A percentile compares a stretch with the other conserved stretches of the same genome.
phyloP scores from a whole-genome alignment of 2,329 filamentous ascomycete species.

The Curvularia sp. region DNA sequence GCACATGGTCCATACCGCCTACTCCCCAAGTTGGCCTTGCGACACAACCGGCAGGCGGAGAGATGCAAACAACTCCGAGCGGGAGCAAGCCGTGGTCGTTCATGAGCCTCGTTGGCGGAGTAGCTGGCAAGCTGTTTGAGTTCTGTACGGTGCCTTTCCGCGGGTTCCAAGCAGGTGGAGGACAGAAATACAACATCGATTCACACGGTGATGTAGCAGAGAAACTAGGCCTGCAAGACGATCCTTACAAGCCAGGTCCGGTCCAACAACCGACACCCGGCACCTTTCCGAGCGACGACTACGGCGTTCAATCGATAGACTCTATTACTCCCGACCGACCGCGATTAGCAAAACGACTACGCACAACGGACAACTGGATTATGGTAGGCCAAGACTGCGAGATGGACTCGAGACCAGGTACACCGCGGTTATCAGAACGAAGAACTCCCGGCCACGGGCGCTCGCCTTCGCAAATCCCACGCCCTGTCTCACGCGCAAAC shows the following conservation, averaged over 20 bases:
- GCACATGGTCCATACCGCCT: slow-evolving; percentile 44
- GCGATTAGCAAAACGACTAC: slow-evolving; percentile 56
- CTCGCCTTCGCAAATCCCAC: slow-evolving; percentile 47
- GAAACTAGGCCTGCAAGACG: slow-evolving; percentile 34
- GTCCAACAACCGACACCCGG: slow-evolving; percentile 58
- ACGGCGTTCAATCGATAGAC: slow-evolving; percentile 54
- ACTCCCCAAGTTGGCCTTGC: slow-evolving; percentile 31
- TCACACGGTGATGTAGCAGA: slow-evolving; percentile 36
- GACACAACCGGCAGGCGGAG: slow-evolving; percentile 20
- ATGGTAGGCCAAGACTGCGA: slow-evolving; percentile 55
- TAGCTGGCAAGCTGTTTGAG: slow-evolving; percentile 80
- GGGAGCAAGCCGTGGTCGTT: slow-evolving; percentile 49
- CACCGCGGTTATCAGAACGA: slow-evolving; percentile 47
- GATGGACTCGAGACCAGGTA: slow-evolving; percentile 63
- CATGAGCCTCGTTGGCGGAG: slow-evolving; percentile 68
- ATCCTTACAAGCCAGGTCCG: slow-evolving; percentile 26
- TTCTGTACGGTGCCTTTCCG: slow-evolving; percentile 79
- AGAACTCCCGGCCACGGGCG: slow-evolving; percentile 32
- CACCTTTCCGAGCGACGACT: slow-evolving; percentile 60
- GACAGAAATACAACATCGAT: slow-evolving; percentile 71
- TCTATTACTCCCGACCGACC: slow-evolving; percentile 54
- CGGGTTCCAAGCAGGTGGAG: slow-evolving; percentile 87
- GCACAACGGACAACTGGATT: slow-evolving; percentile 58
- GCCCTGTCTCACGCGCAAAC: slow-evolving; percentile 37
- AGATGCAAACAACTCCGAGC: slow-evolving; percentile 28